Percentiles rank a stretch among this genome's conserved stretches.
Conservation (phyloP, 2,329 filamentous ascomycete genomes). For the Colletotrichum sp. region DNA sequence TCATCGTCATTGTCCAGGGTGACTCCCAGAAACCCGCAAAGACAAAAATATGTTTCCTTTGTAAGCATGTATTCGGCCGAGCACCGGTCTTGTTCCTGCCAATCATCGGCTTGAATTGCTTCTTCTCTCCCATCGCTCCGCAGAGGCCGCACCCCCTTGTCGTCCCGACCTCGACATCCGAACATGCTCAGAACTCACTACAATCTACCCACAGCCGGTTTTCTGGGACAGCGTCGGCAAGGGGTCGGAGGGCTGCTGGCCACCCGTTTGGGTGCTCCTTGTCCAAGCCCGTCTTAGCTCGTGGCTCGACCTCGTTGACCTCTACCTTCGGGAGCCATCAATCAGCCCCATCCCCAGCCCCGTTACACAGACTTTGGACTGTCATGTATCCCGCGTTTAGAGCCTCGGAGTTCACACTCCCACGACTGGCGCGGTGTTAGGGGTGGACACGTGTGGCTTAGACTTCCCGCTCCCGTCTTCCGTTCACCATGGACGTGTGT, state of each 20-base stretch:
- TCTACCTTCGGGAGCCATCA: background rate
- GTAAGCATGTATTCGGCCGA: constrained; percentile 4
- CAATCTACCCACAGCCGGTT: background rate
- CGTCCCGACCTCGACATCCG: background rate
- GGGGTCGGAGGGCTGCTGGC: background rate
- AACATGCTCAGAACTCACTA: background rate
- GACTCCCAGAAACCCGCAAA: background rate
- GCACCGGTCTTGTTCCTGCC: background rate
- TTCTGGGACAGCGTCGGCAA: background rate
- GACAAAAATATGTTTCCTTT: constrained; percentile 20
- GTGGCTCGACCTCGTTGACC: background rate
- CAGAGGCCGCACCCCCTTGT: background rate
- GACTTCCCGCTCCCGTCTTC: background rate
- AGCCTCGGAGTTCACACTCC: background rate
- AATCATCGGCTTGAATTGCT: background rate
- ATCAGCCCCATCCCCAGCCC: constrained; percentile 19
- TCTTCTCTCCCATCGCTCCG: background rate
- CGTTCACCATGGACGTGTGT: background rate
- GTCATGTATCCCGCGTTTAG: background rate
- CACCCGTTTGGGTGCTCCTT: background rate
- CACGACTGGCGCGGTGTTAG: background rate
- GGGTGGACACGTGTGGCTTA: background rate
- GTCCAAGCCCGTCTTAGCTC: background rate
- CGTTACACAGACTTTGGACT: background rate
- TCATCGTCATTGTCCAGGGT: constrained; percentile 1